Conservation (phyloP, 305 asterid species). For the Solanum aculeatissimum region DNA sequence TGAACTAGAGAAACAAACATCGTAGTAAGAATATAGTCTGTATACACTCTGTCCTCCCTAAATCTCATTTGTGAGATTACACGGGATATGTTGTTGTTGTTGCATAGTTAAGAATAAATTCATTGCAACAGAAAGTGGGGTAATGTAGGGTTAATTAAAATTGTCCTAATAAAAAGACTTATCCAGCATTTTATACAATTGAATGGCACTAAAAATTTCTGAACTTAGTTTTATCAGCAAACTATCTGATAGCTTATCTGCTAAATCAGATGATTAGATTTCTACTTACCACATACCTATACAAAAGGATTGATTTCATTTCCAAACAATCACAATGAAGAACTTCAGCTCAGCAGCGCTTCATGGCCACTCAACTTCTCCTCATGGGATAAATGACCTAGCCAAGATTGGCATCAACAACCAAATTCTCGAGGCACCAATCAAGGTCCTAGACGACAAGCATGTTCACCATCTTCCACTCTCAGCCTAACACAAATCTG, state of each 20-base stretch:
- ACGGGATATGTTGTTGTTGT: background rate
- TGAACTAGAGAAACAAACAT: background rate
- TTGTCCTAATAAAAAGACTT: background rate
- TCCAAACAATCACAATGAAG: background rate
- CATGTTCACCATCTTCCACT: background rate
- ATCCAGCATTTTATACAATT: background rate
- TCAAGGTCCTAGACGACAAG: background rate
- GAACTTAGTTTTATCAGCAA: background rate
- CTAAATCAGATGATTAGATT: background rate
- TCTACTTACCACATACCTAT: background rate
- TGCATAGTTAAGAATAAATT: background rate
- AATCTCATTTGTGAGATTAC: background rate
- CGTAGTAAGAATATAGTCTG: background rate
- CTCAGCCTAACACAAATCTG: background rate
- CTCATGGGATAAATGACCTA: background rate
- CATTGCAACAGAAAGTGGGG: background rate
- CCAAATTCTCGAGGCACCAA: background rate
- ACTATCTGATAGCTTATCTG: background rate
- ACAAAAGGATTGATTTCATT: background rate
- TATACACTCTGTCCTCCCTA: background rate
- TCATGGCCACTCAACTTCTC: conserved; percentile 6
- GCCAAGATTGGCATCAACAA: background rate
- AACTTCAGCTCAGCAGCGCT: conserved; percentile 1
- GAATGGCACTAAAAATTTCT: background rate
- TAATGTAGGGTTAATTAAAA: background rate